A percentile compares a stretch with the other conserved stretches of the same genome.
phyloP scores from a whole-genome alignment of 2,329 filamentous ascomycete species.

The Ophiostoma piceae region DNA sequence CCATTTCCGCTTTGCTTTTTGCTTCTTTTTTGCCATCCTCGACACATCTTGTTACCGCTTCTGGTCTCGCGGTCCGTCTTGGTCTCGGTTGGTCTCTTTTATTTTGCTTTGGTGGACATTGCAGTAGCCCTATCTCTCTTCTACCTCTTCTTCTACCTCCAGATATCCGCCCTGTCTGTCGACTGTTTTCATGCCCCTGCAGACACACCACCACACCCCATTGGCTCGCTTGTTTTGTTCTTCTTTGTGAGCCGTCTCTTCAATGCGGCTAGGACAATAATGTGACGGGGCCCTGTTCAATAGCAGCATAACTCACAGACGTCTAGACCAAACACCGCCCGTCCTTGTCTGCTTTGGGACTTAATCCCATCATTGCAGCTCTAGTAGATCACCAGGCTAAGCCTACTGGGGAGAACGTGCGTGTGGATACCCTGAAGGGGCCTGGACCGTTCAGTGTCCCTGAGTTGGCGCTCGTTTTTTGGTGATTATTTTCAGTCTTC shows the following conservation, averaged over 20 bases:
- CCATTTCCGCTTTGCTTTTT: neutral
- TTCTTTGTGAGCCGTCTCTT: constrained; percentile 4
- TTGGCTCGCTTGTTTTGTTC: constrained; percentile 10
- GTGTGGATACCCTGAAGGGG: constrained; percentile 13
- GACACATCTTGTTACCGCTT: neutral
- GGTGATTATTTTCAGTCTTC: neutral
- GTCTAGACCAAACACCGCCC: neutral
- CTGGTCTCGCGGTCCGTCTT: neutral
- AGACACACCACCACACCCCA: constrained; percentile 16
- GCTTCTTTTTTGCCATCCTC: neutral
- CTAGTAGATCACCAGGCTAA: constrained; percentile 4
- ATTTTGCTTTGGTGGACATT: neutral
- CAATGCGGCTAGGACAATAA: constrained; percentile 11
- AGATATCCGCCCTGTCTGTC: neutral
- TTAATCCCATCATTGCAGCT: neutral
- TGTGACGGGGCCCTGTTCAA: constrained; percentile 15
- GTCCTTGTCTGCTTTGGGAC: neutral
- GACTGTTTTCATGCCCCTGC: constrained; percentile 16
- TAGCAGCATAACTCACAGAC: neutral
- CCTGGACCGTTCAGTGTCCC: constrained; percentile 2
- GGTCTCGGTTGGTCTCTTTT: neutral
- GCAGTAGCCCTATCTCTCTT: neutral
- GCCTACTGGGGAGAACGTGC: constrained; percentile 10
- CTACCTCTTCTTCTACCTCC: neutral
- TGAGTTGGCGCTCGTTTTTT: neutral